Evolutionary conservation across 495 filamentous ascomycete genomes (phyloP).

Genomic region (Hypoxylon fragiforme): DNA sequence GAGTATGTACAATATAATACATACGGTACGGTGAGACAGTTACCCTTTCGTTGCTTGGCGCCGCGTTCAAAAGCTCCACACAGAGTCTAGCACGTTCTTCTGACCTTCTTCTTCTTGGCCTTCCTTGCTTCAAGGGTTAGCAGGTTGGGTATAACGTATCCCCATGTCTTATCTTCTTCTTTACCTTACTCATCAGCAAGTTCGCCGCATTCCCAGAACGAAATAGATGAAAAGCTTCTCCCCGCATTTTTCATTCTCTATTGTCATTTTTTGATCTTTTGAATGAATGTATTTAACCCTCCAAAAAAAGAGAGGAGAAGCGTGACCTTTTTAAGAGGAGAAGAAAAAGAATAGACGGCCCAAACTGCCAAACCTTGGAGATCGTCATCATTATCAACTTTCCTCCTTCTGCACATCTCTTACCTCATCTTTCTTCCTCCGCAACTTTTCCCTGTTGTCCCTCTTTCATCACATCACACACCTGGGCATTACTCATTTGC

Average conservation of each 20-base stretch:
- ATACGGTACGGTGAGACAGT: constrained; percentile 26
- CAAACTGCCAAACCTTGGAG: constrained; percentile 28
- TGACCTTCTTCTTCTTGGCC: constrained; percentile 21
- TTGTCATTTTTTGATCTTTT: background rate
- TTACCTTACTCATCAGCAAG: constrained; percentile 33
- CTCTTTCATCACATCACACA: too few relatives aligned
- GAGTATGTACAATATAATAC: constrained; percentile 4
- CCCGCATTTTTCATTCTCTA: constrained; percentile 38
- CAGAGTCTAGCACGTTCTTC: constrained; percentile 36
- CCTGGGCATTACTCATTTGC: constrained; percentile 6
- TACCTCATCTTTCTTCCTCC: constrained; percentile 28
- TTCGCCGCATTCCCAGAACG: constrained; percentile 25
- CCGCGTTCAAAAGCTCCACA: constrained; percentile 21
- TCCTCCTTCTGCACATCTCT: constrained; percentile 23
- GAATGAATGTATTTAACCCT: constrained; percentile 20
- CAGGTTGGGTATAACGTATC: constrained; percentile 17
- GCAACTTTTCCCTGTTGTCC: constrained; percentile 17
- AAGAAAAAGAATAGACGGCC: constrained; percentile 20
- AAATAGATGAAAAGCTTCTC: constrained; percentile 34
- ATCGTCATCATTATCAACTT: constrained; percentile 31
- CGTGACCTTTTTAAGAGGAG: constrained; percentile 1
- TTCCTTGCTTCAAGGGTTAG: too few relatives aligned
- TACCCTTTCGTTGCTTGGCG: constrained; percentile 25
- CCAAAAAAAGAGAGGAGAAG: constrained; percentile 28
- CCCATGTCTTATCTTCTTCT: constrained; percentile 24